Evolutionary conservation across 306 rosid genomes (phyloP).

Genomic region (Sphenostylis stenocarpa): DNA sequence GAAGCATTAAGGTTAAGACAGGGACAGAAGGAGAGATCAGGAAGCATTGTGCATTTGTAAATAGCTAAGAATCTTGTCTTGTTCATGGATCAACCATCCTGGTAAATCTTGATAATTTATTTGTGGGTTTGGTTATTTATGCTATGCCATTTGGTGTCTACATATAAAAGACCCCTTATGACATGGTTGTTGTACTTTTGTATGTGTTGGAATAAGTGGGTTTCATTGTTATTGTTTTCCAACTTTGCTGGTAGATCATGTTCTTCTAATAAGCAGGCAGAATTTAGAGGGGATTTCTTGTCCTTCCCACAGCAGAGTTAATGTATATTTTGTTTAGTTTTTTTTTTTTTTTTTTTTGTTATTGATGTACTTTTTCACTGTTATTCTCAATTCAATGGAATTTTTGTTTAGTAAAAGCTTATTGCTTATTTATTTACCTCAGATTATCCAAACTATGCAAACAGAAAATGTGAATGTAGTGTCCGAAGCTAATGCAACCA

Average conservation of each 20-base stretch:
- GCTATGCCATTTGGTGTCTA: constrained; percentile 19
- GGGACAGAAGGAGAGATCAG: constrained; percentile 82
- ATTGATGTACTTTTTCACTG: neutral
- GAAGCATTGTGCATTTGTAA: constrained; percentile 71
- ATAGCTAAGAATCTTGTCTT: constrained; percentile 37
- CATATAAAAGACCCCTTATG: neutral
- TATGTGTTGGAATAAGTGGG: constrained; percentile 29
- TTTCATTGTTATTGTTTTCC: constrained; percentile 25
- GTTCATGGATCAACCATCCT: neutral
- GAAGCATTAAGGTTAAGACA: constrained; percentile 61
- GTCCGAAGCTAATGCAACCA: neutral
- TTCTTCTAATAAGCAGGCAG: constrained; percentile 32
- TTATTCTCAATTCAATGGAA: neutral
- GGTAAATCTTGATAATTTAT: neutral
- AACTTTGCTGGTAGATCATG: constrained; percentile 23
- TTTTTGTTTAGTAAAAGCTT: neutral
- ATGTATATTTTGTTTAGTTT: neutral
- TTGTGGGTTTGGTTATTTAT: constrained; percentile 24
- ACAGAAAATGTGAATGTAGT: neutral
- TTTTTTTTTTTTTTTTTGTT: no score
- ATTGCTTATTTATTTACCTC: neutral
- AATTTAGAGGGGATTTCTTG: neutral
- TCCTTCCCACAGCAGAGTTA: neutral
- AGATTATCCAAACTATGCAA: neutral
- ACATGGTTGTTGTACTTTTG: neutral